A percentile compares a stretch with the other conserved stretches of the same genome.
Conservation (phyloP, 371 early-diverging fungal genomes). For the Haplosporangium sp. region DNA sequence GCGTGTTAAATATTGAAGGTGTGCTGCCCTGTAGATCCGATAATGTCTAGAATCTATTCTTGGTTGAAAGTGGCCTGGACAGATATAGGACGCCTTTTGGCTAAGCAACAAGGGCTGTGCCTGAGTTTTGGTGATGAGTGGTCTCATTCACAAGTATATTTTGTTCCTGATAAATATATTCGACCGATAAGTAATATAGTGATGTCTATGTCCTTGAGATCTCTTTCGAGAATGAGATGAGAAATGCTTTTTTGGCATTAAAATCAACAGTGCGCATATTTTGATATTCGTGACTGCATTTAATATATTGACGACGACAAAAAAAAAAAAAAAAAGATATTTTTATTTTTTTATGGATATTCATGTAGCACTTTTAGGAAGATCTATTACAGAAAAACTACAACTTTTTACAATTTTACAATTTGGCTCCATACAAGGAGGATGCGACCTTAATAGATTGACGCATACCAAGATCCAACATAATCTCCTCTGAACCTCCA, state of each 20-base stretch:
- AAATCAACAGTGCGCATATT: neutral
- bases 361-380: too few relatives aligned
- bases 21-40: neutral
- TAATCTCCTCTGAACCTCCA: constrained; percentile 92
- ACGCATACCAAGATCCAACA: constrained; percentile 83
- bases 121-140: neutral
- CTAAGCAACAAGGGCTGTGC: neutral
- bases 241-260: too few relatives aligned
- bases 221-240: too few relatives aligned
- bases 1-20: neutral
- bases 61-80: neutral
- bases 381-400: neutral
- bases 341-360: neutral
- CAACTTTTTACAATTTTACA: constrained; percentile 8
- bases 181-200: too few relatives aligned
- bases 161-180: neutral
- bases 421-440: constrained; percentile 27
- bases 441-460: constrained; percentile 66
- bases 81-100: neutral
- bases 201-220: neutral
- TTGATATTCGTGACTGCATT: neutral
- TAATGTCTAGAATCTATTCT: neutral
- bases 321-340: too few relatives aligned
- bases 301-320: too few relatives aligned
- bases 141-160: neutral